Evolutionary conservation across 345 rosid genomes (phyloP).

Genomic region (Triadica sebifera): DNA sequence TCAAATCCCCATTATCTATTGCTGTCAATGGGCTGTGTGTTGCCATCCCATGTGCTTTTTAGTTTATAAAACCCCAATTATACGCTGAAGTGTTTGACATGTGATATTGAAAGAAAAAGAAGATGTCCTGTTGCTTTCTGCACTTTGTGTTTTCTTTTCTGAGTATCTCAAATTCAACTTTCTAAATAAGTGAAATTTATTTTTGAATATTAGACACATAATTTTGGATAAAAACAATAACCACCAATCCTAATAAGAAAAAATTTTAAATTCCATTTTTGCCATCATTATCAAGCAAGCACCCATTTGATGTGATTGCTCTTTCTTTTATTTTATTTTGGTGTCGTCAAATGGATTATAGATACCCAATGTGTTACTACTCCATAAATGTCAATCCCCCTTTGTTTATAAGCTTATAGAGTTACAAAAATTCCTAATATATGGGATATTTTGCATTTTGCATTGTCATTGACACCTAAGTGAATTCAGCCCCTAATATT

Average conservation of each 20-base stretch:
- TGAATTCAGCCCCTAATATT: no score
- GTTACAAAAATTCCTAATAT: no score
- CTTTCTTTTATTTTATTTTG: background rate
- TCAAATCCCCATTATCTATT: background rate
- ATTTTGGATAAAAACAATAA: background rate
- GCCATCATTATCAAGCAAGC: background rate
- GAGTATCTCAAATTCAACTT: background rate
- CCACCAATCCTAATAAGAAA: background rate
- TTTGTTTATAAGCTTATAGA: background rate
- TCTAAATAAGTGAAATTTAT: background rate
- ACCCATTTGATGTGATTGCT: background rate
- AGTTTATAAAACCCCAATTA: background rate
- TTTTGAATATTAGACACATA: background rate
- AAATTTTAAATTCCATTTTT: background rate
- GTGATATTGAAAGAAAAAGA: conserved; percentile 1
- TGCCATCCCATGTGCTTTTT: conserved; percentile 5
- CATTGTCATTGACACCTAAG: no score
- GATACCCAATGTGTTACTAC: no score
- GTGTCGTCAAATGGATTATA: background rate
- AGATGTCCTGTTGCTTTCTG: conserved; percentile 15
- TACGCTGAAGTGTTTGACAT: background rate
- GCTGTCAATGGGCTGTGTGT: background rate
- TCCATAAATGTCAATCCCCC: background rate
- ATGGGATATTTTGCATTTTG: no score
- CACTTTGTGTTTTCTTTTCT: background rate